These are phyloP conservation scores for Euphorbia peplus DNA, from an alignment of 345 rosid genomes.

Conservation along the genomic window DNA sequence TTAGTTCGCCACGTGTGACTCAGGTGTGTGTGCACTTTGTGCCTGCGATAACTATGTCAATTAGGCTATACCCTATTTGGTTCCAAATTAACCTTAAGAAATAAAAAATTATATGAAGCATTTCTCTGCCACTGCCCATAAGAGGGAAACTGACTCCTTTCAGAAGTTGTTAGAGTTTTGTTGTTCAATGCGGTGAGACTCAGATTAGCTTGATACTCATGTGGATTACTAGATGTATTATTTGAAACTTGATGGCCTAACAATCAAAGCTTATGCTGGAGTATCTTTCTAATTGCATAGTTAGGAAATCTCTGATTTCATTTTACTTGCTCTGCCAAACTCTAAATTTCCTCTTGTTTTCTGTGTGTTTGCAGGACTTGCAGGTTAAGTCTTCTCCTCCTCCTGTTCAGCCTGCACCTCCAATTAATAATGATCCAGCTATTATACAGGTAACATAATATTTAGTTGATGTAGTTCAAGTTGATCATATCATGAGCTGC, in stretches of 20 bases:
- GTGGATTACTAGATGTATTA: neutral
- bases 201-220: neutral
- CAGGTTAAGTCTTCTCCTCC: constrained; percentile 94
- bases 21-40: too few species aligned
- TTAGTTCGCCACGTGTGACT: too few species aligned
- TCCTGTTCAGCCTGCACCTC: constrained; percentile 62
- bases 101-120: neutral
- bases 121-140: neutral
- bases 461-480: constrained; percentile 6
- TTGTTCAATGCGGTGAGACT: neutral
- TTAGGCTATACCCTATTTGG: neutral
- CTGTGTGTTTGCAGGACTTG: constrained; percentile 56
- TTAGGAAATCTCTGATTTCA: neutral
- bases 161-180: neutral
- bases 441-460: constrained; percentile 71
- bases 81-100: neutral
- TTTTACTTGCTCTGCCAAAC: neutral
- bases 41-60: neutral
- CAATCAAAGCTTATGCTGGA: neutral
- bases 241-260: neutral
- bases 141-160: neutral
- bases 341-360: neutral
- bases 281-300: neutral
- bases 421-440: constrained; percentile 84
- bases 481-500: neutral